Base-by-base conservation (phyloP, 805 yeast species). In the Candida parachauliodes region DNA sequence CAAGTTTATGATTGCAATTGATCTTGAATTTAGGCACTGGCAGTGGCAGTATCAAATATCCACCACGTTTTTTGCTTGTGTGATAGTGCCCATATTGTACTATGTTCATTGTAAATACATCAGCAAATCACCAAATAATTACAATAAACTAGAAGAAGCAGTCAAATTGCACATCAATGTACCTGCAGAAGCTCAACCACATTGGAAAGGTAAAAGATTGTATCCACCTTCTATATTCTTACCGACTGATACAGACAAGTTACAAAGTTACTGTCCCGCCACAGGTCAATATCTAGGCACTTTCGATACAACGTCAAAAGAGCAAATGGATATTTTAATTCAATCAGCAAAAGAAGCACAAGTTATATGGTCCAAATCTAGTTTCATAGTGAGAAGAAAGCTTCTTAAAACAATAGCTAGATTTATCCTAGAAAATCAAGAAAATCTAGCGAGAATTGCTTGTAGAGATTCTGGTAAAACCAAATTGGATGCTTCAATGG, bases 401-500 rank as follows among this genome's bases (percentile, higher is more conserved):
- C 79, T 91, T 16, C 66, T 93, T 43, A 66, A 74, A 30, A 81
- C 96, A 1, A 68, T 93, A 38, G 73, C 77, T 45, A 75, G 81
- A 41, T 89, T 73, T 57, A 77, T 93, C 38, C 58, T 84, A 36
- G 81, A 79, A 34, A 81, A 93, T 58, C 99, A 93, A 59, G 89
- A 83, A 39, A 77, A 80, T 35, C 76, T 93, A 33, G 95, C 96
- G 3, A 72, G 95, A 32, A 83, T 93, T 7, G 97, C 98, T 0
- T 93, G 98, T 57, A 72, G 98, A 47, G 98, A 93, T 54, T 83
- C 95, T 14, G 99, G 98, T 21, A 93, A 93, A 57, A 89, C 98
- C 1, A 82, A 85, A 81, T 68, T 93, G 28, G 98, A 93, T 64
- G 98, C 98, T 3, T 81, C 93, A 32, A 83, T 87, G 88, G 97